phyloP scores from a whole-genome alignment of 1,139 yeast species.

The Suhomyces chickasaworum region DNA sequence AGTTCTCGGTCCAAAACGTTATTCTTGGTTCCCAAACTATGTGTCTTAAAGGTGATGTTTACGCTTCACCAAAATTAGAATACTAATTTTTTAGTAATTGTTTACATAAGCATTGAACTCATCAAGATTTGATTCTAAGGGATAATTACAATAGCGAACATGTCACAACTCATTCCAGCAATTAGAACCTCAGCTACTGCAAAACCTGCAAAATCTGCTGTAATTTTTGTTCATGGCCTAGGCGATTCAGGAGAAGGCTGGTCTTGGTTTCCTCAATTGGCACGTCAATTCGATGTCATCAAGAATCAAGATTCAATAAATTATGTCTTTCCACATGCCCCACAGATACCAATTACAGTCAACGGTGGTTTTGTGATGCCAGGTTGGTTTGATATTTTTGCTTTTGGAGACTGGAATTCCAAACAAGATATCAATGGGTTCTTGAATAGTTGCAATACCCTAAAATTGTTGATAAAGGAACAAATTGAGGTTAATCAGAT shows the following conservation, averaged over 20 bases:
- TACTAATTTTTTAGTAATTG: too few species aligned
- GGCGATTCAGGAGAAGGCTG: conserved; percentile 94
- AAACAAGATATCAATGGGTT: conserved; percentile 68
- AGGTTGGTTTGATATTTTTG: conserved; percentile 83
- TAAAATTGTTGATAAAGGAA: conserved; percentile 58
- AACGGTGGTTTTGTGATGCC: conserved; percentile 74
- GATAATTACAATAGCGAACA: neutral
- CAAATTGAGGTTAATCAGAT: conserved; percentile 63
- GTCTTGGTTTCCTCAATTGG: conserved; percentile 67
- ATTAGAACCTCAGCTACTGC: conserved; percentile 50
- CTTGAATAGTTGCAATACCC: conserved; percentile 52
- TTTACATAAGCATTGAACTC: neutral
- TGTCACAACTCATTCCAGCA: conserved; percentile 26
- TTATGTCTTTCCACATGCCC: conserved; percentile 90
- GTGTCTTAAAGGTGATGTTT: too few species aligned
- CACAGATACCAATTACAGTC: conserved; percentile 64
- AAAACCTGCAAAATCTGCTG: conserved; percentile 50
- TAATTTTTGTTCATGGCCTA: conserved; percentile 84
- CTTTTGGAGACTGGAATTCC: conserved; percentile 50
- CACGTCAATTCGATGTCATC: conserved; percentile 44
- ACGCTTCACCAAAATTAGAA: too few species aligned
- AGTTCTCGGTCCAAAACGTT: too few species aligned
- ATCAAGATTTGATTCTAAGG: neutral
- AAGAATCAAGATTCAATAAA: conserved; percentile 60
- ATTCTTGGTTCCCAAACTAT: too few species aligned